Percentiles rank a stretch among this genome's conserved stretches.
phyloP scores from a whole-genome alignment of 106 monocot genomes.

The Allium sativum region DNA sequence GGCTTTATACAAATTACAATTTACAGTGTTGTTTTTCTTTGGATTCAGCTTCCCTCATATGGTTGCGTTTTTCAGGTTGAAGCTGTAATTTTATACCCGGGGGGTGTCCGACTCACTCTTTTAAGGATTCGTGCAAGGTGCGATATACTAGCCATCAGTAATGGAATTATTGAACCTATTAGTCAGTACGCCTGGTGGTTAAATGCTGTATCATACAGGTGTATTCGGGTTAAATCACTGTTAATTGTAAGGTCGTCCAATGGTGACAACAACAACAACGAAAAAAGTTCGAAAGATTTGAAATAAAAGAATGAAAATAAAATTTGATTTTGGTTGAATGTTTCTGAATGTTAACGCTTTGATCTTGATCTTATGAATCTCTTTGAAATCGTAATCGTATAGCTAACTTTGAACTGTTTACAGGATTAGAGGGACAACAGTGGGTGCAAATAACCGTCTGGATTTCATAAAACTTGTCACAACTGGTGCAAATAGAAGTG shows the following conservation, averaged over 20 bases:
- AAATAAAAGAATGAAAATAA: not conserved
- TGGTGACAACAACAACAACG: no score
- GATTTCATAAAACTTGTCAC: conserved; percentile 69
- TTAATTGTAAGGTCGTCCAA: no score
- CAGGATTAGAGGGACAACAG: conserved; percentile 72
- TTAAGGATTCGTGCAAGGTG: conserved; percentile 79
- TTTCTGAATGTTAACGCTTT: not conserved
- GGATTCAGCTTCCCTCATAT: not conserved
- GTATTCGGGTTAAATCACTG: no score
- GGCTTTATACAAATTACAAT: no score
- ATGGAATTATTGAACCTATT: no score
- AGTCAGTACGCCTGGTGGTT: no score
- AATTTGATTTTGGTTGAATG: not conserved
- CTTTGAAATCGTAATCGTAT: not conserved
- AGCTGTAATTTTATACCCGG: conserved; percentile 60
- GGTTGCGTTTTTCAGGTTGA: conserved; percentile 36
- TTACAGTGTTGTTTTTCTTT: not conserved
- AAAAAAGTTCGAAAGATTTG: no score
- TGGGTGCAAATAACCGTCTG: conserved; percentile 81
- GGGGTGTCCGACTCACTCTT: conserved; percentile 40
- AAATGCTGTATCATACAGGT: no score
- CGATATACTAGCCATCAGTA: not conserved
- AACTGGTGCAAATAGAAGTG: conserved; percentile 61
- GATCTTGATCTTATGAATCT: conserved; percentile 1
- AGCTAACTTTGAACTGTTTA: not conserved